Conservation (phyloP, 2,329 filamentous ascomycete genomes). For the Kalaharituber pfeilii region DNA sequence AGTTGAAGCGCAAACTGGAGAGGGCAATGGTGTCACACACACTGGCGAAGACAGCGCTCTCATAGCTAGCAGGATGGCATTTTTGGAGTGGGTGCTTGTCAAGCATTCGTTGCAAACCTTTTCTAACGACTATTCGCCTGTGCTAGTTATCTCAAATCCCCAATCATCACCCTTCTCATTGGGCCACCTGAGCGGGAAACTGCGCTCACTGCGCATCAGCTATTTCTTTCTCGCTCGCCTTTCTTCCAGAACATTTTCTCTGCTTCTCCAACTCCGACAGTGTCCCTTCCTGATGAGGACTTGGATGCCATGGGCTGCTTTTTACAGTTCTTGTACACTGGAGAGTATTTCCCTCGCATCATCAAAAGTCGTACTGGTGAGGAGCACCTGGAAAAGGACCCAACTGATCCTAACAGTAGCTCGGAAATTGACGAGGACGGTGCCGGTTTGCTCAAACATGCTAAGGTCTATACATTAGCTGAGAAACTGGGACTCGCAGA, state of each 20-base stretch:
- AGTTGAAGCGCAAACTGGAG: background rate
- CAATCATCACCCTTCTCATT: slow-evolving; percentile 50
- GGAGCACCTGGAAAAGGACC: slow-evolving; percentile 50
- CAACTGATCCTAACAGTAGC: background rate
- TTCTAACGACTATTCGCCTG: slow-evolving; percentile 26
- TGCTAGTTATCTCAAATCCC: slow-evolving; percentile 48
- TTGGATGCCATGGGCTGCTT: slow-evolving; percentile 61
- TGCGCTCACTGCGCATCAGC: slow-evolving; percentile 62
- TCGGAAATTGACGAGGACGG: slow-evolving; percentile 59
- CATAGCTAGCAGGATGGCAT: slow-evolving; percentile 7
- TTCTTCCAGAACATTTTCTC: slow-evolving; percentile 50
- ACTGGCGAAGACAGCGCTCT: slow-evolving; percentile 2
- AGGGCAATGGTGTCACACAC: too few relatives aligned
- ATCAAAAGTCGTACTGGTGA: slow-evolving; percentile 42
- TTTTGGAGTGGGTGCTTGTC: slow-evolving; percentile 12
- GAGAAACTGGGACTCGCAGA: slow-evolving; percentile 52
- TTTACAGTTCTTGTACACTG: slow-evolving; percentile 68
- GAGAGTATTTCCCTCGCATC: slow-evolving; percentile 61
- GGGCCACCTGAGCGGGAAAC: slow-evolving; percentile 43
- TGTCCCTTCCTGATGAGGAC: slow-evolving; percentile 51
- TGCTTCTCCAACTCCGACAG: slow-evolving; percentile 41
- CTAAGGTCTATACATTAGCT: slow-evolving; percentile 74
- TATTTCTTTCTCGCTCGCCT: slow-evolving; percentile 54
- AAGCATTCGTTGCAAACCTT: slow-evolving; percentile 19
- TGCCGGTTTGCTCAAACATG: slow-evolving; percentile 70